Base-by-base conservation (phyloP, 306 rosid genomes). In the Malus sylvestris region DNA sequence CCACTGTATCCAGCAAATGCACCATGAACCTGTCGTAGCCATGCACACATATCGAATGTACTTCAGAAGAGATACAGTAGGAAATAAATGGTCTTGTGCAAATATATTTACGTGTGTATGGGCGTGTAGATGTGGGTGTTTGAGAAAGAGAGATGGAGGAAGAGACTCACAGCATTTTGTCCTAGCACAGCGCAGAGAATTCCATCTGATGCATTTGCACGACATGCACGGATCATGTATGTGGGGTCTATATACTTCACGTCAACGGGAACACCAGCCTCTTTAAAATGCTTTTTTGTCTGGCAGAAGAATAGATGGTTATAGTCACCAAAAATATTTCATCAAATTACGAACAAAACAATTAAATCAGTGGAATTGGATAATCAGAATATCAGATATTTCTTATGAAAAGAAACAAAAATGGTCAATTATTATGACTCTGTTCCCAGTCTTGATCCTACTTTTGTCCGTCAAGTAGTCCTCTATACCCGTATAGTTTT, bases 1-100 rank as follows among this genome's bases (percentile, higher is more conserved):
- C 99, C 99, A 14, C 99, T 96, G 32, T 89, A 96, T 80, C 99
- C 99, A 23, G 99, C 99, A 62, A 96, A 96, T 22, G 99, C 99
- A 11, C 98, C 98, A 49, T 92, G 99, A 83, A 96, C 98, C 99
- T 96, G 96, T 72, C 80, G 76, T 76, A 76, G 7, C 69, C 72
- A 72, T 15, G 40, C 65, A 79, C 78, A 70, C n/a, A 14, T 30
- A 68, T 73, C n/a, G 29, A 22, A 70, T 20, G 60, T 46, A 9
- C 63, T 61, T 78, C 29, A 33, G 58, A 16, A 32, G 44, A 61
- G 53, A 62, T 19, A 61, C 49, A 38, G 20, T 10, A 59, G 14
- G 30, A 45, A 23, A 0, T 22, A 8, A n/a, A 42, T 35, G 44
- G 23, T 3, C 14, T 30, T 32, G 13, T 32, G 6, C 40, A 18